These are phyloP conservation scores for Leccinum sublutescens DNA, from an alignment of 768 basidiomycete genomes.

Conservation along the genomic window DNA sequence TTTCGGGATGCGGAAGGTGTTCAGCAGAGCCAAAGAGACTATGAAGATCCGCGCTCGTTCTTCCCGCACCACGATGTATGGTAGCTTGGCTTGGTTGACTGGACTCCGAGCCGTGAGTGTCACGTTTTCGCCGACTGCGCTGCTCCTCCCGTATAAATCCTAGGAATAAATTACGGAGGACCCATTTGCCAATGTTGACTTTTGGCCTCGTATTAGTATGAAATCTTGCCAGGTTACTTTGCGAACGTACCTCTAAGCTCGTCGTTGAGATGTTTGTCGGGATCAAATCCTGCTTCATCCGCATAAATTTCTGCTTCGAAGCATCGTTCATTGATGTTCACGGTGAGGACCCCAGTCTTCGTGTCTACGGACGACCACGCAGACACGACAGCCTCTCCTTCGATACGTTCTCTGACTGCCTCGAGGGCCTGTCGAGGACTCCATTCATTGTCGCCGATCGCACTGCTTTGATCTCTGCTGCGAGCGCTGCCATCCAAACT, in stretches of 20 bases:
- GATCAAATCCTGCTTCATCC: slow-evolving; percentile 78
- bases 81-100: slow-evolving; percentile 14
- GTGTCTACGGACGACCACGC: slow-evolving; percentile 91
- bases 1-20: slow-evolving; percentile 31
- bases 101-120: slow-evolving; percentile 20
- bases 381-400: slow-evolving; percentile 85
- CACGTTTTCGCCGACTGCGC: slow-evolving; percentile 38
- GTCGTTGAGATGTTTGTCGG: slow-evolving; percentile 62
- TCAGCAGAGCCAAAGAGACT: slow-evolving; percentile 18
- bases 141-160: slow-evolving; percentile 75
- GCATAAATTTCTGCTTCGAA: slow-evolving; percentile 96
- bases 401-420: slow-evolving; percentile 84
- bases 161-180: slow-evolving; percentile 79
- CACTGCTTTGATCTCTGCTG: slow-evolving; percentile 33
- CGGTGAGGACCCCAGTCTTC: slow-evolving; percentile 80
- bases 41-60: slow-evolving; percentile 27
- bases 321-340: slow-evolving; percentile 83
- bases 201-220: slow-evolving; percentile 9
- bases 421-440: slow-evolving; percentile 86
- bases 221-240: slow-evolving; percentile 1
- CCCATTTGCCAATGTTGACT: slow-evolving; percentile 96
- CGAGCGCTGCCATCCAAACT: slow-evolving; percentile 41
- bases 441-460: slow-evolving; percentile 42
- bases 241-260: slow-evolving; percentile 72
- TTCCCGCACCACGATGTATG: slow-evolving; percentile 25